Base-by-base conservation (phyloP, 169 alveolate genomes). In the Neospora caninum region DNA sequence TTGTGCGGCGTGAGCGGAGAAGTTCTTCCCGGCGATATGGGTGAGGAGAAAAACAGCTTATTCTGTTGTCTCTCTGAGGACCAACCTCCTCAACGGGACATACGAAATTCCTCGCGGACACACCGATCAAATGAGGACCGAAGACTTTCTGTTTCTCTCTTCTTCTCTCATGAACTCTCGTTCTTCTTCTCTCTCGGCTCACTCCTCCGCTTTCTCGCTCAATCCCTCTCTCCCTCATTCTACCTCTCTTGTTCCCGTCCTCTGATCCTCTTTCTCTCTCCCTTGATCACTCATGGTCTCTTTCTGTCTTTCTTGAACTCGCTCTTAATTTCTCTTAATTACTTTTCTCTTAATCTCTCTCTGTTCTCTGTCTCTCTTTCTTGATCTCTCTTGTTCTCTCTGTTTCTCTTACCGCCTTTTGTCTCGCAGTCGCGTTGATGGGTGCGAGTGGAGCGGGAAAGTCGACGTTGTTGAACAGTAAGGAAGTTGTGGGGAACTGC, bases 371-470 rank as follows among this genome's bases (percentile, higher is more conserved):
- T 36, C 91, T 2, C 0, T 20, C 41, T 0, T 45, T 0, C 38
- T 7, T 9, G 36, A 7, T 22, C 22, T 53, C 34, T 29, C n/a
- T 0, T 9, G 45, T 70, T 6, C 54, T 49, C 58, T 49, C 58
- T 49, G 58, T 49, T 13, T 49, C 58, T 49, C 22, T 49, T 13
- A 49, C 58, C 58, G 58, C 13, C 13, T 49, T 49, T 49, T 13
- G 58, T 13, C n/a, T 89, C 92, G 88, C 96, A 86, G 96, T 97
- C 49, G 98, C 97, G 0, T 95, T 97, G 41, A 95, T 97, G 97
- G 98, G 98, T 0, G 95, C 98, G 49, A 96, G 98, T 31, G 99
- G 99, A 4, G 98, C 98, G 41, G 99, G 99, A 64, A 97, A 97
- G 94, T 96, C 98, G 39, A 96, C 98, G 27, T 93, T 97, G 27